Conservation (phyloP, 805 yeast genomes). For the Diddensiella transvaalensis region DNA sequence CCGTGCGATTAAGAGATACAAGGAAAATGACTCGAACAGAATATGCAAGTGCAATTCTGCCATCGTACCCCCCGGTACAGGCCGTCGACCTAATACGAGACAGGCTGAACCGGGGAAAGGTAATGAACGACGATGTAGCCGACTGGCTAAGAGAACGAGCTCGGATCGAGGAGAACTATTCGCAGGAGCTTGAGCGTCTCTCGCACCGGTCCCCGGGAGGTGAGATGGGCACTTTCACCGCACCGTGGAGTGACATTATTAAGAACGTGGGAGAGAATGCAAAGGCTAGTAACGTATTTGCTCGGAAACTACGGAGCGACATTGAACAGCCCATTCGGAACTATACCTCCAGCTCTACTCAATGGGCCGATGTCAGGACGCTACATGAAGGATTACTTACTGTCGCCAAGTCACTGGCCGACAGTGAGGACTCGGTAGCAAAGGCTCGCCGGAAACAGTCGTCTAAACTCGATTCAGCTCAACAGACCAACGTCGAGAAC, state of each 20-base stretch:
- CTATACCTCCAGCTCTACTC: slow-evolving; percentile 46
- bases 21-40: slow-evolving; percentile 8
- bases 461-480: slow-evolving; percentile 25
- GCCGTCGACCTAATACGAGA: slow-evolving; percentile 58
- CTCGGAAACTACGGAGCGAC: slow-evolving; percentile 38
- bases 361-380: slow-evolving; percentile 52
- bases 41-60: slow-evolving; percentile 41
- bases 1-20: no score
- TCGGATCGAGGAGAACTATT: slow-evolving; percentile 45
- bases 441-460: slow-evolving; percentile 29
- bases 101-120: slow-evolving; percentile 52
- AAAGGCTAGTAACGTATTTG: slow-evolving; percentile 29
- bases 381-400: slow-evolving; percentile 43
- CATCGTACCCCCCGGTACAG: slow-evolving; percentile 50
- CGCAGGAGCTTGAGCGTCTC: slow-evolving; percentile 43
- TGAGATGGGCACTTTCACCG: slow-evolving; percentile 28
- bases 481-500: slow-evolving; percentile 39
- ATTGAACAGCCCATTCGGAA: slow-evolving; percentile 37
- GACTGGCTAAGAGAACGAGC: slow-evolving; percentile 56
- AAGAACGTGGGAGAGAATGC: slow-evolving; percentile 30
- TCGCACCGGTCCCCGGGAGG: slow-evolving; percentile 25
- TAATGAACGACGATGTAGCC: slow-evolving; percentile 58
- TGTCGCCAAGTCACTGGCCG: slow-evolving; percentile 40
- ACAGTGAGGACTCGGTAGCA: slow-evolving; percentile 41
- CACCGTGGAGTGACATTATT: slow-evolving; percentile 27